A percentile compares a stretch with the other conserved stretches of the same genome.
phyloP scores from a whole-genome alignment of 1,139 yeast species.

The Yamadazyma trypodendri region DNA sequence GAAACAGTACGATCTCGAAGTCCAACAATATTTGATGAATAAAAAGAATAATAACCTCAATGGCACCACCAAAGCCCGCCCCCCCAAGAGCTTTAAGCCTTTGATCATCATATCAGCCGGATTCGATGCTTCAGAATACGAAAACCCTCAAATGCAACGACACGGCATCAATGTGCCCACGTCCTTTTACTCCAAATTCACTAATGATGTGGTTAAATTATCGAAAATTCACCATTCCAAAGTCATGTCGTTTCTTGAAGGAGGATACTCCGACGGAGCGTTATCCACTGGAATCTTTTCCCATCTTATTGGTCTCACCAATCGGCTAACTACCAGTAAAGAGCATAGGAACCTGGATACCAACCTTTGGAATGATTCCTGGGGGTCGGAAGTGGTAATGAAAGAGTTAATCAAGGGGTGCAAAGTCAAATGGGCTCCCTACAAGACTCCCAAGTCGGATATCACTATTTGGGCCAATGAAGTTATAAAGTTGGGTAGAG shows the following conservation, averaged over 20 bases:
- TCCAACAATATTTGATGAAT: conserved; percentile 23
- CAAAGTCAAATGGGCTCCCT: conserved; percentile 62
- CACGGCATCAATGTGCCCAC: conserved; percentile 86
- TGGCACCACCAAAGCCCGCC: conserved; percentile 16
- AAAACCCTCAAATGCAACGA: conserved; percentile 80
- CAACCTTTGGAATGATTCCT: conserved; percentile 55
- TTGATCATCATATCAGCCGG: conserved; percentile 79
- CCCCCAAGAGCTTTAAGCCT: conserved; percentile 63
- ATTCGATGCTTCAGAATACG: conserved; percentile 86
- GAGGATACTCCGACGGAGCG: conserved; percentile 88
- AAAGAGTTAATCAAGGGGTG: conserved; percentile 71
- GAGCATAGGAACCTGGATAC: conserved; percentile 29
- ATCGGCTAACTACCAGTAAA: conserved; percentile 12
- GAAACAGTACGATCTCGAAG: conserved; percentile 40
- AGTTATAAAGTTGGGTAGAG: conserved; percentile 63
- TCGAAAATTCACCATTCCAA: conserved; percentile 65
- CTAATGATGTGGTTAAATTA: conserved; percentile 67
- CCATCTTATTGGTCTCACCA: conserved; percentile 63
- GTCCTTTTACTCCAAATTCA: conserved; percentile 69
- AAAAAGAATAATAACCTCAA: conserved; percentile 8
- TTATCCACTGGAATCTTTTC: conserved; percentile 77
- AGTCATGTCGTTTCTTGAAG: conserved; percentile 72
- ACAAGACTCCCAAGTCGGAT: conserved; percentile 46
- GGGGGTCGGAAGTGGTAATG: conserved; percentile 64
- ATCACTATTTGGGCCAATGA: conserved; percentile 66